These are phyloP conservation scores for Mycena pura DNA, from an alignment of 768 basidiomycete species.

Conservation along the genomic window DNA sequence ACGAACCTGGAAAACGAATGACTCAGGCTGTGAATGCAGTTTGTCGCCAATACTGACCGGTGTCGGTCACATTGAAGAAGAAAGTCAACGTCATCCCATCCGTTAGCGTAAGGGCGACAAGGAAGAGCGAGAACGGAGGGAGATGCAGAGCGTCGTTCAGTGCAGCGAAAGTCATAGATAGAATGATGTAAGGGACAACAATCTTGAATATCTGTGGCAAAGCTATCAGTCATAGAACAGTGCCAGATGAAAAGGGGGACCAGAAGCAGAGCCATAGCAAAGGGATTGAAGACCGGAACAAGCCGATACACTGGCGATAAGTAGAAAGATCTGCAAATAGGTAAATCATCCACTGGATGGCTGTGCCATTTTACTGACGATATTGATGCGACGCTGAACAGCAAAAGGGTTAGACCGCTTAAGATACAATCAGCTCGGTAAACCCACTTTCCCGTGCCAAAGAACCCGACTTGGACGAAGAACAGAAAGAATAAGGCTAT, in stretches of 20 bases:
- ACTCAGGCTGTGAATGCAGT: background rate
- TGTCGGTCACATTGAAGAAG: constrained; percentile 85
- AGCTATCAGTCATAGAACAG: background rate
- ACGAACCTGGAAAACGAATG: constrained; percentile 59
- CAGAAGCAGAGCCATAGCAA: constrained; percentile 78
- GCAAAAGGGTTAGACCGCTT: background rate
- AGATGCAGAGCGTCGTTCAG: constrained; percentile 71
- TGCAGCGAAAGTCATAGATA: constrained; percentile 71
- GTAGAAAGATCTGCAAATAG: constrained; percentile 72
- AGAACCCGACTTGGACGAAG: constrained; percentile 87
- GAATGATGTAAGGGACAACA: constrained; percentile 77
- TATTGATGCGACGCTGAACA: constrained; percentile 76
- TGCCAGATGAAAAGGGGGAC: constrained; percentile 39
- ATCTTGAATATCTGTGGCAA: constrained; percentile 76
- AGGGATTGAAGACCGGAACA: constrained; percentile 85
- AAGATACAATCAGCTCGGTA: background rate
- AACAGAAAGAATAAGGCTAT: constrained; percentile 85
- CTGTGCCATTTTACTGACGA: constrained; percentile 55
- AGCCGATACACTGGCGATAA: constrained; percentile 88
- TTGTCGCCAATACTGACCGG: constrained; percentile 48
- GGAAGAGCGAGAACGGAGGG: constrained; percentile 82
- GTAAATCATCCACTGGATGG: background rate
- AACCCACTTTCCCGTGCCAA: constrained; percentile 83
- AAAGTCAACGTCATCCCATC: constrained; percentile 86
- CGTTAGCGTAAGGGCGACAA: constrained; percentile 76